phyloP scores from a whole-genome alignment of 106 monocot genomes.

The Cymbidium sinense region DNA sequence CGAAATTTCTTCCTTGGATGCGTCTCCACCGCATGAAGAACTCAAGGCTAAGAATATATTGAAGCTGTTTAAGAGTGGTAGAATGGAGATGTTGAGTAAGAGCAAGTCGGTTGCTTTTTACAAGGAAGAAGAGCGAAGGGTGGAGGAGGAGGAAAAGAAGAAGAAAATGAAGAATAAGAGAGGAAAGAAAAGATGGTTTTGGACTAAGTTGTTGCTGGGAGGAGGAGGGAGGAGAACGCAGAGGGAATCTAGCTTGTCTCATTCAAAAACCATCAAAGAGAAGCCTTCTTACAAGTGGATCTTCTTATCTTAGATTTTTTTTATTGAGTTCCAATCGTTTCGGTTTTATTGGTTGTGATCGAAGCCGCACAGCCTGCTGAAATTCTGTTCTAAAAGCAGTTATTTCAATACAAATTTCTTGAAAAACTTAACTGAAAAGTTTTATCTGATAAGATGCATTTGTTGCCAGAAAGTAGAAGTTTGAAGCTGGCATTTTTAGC shows the following conservation, averaged over 20 bases:
- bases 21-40: neutral
- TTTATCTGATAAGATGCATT: no score
- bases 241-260: conserved; percentile 11
- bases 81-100: conserved; percentile 12
- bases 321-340: no score
- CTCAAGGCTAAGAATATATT: neutral
- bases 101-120: conserved; percentile 20
- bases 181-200: neutral
- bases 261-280: conserved; percentile 49
- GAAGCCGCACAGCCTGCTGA: no score
- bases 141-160: conserved; percentile 17
- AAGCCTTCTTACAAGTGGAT: conserved; percentile 30
- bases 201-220: neutral
- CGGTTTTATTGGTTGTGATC: neutral
- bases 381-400: no score
- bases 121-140: neutral
- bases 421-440: no score
- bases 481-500: no score
- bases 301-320: conserved; percentile 4
- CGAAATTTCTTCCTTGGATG: conserved; percentile 2
- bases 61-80: neutral
- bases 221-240: conserved; percentile 13
- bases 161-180: conserved; percentile 16
- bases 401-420: no score
- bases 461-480: no score